A percentile compares a stretch with the other conserved stretches of the same genome.
Evolutionary conservation across 2,329 filamentous ascomycete genomes (phyloP).

Genomic region (Penicillium glabrum): DNA sequence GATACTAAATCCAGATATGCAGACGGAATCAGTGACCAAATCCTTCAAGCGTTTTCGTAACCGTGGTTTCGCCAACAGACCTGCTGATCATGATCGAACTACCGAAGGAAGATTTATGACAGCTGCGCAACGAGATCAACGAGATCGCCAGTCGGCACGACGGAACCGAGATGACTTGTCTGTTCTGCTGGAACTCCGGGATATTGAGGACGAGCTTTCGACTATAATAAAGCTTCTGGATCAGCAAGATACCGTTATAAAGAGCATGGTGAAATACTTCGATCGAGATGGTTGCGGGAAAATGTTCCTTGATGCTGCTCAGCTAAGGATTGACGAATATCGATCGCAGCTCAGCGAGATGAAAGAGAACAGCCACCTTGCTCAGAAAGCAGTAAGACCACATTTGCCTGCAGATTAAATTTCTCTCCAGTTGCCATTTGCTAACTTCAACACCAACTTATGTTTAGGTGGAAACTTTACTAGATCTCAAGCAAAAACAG

Average conservation of each 20-base stretch:
- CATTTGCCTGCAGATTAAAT: not conserved
- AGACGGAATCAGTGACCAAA: constrained; percentile 63
- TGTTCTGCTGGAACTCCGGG: constrained; percentile 61
- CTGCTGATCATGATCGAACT: constrained; percentile 31
- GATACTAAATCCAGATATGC: not conserved
- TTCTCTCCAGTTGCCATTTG: not conserved
- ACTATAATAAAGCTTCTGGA: constrained; percentile 59
- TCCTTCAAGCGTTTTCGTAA: constrained; percentile 63
- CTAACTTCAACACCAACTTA: not conserved
- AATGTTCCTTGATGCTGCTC: constrained; percentile 54
- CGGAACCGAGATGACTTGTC: constrained; percentile 65
- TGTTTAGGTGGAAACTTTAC: constrained; percentile 59
- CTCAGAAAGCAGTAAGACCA: constrained; percentile 55
- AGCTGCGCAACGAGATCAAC: constrained; percentile 39
- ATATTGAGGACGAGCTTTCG: constrained; percentile 64
- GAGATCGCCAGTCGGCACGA: constrained; percentile 51
- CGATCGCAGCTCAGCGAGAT: constrained; percentile 57
- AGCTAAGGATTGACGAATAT: constrained; percentile 57
- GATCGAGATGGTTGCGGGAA: constrained; percentile 44
- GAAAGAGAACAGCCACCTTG: constrained; percentile 57
- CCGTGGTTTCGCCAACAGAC: constrained; percentile 53
- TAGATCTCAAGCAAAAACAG: constrained; percentile 67
- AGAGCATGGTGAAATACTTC: constrained; percentile 37
- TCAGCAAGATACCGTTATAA: constrained; percentile 55
- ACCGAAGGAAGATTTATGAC: constrained; percentile 32